phyloP scores from a whole-genome alignment of 371 early-diverging fungal species.

The Saksenaea oblongispora region DNA sequence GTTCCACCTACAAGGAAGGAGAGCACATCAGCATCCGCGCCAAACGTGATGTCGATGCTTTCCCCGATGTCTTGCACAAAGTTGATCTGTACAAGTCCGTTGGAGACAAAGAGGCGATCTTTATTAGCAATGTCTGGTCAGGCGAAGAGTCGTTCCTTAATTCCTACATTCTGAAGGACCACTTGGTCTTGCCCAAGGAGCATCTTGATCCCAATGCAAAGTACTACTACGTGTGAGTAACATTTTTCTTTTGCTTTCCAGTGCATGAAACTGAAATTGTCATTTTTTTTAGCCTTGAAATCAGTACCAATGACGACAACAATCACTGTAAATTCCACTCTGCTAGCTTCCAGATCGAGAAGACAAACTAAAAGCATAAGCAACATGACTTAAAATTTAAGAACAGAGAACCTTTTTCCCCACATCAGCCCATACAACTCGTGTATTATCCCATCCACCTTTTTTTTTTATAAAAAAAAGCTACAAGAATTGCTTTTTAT shows the following conservation, averaged over 20 bases:
- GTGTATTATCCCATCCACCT: neutral
- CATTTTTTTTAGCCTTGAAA: conserved; percentile 7
- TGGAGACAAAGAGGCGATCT: conserved; percentile 13
- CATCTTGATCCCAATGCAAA: conserved; percentile 10
- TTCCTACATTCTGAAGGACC: conserved; percentile 42
- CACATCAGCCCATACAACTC: neutral
- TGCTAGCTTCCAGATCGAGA: conserved; percentile 13
- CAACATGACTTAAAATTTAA: neutral
- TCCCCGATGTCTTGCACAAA: conserved; percentile 35
- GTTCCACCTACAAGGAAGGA: conserved; percentile 19
- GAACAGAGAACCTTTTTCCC: neutral
- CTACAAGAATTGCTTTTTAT: neutral
- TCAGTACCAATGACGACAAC: conserved; percentile 5
- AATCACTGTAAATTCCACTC: conserved; percentile 18
- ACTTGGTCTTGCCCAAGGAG: conserved; percentile 21
- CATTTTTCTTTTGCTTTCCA: neutral
- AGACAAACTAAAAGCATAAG: neutral
- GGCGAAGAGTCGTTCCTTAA: conserved; percentile 32
- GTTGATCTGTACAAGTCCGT: conserved; percentile 45
- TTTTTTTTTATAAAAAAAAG: neutral
- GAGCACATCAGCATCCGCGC: conserved; percentile 34
- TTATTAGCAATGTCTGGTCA: conserved; percentile 30
- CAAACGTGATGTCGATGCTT: conserved; percentile 39
- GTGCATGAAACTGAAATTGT: neutral
- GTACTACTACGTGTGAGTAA: conserved; percentile 19